phyloP scores from a whole-genome alignment of 306 rosid genomes.

The Elaeagnus macrophylla region DNA sequence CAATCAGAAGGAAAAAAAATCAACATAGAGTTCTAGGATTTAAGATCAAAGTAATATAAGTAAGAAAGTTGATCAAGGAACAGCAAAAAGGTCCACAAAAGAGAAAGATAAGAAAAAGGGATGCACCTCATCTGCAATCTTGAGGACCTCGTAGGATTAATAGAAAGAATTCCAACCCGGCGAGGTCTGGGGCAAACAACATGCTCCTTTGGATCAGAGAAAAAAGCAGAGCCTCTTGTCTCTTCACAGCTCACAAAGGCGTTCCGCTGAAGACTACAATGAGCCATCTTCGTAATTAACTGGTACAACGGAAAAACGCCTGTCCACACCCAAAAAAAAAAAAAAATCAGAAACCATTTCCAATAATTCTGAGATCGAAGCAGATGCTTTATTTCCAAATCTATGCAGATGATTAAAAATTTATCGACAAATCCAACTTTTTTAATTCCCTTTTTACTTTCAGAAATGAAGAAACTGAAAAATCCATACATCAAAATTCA shows the following conservation, averaged over 20 bases:
- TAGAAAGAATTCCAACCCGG: slow-evolving; percentile 53
- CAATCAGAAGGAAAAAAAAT: not conserved
- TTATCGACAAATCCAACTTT: no score
- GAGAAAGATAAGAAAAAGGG: not conserved
- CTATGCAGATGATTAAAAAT: no score
- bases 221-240: slow-evolving; percentile 32
- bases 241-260: slow-evolving; percentile 61
- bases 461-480: no score
- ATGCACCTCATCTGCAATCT: slow-evolving; percentile 56
- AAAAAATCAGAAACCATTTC: not conserved
- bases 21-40: not conserved
- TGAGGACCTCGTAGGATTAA: slow-evolving; percentile 32
- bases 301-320: slow-evolving; percentile 55
- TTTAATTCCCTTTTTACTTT: no score
- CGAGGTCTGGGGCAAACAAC: slow-evolving; percentile 83
- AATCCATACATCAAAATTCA: no score
- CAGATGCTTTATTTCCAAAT: not conserved
- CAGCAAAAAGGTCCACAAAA: not conserved
- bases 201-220: slow-evolving; percentile 46
- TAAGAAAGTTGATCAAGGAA: not conserved
- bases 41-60: slow-evolving; percentile 6
- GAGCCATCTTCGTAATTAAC: slow-evolving; percentile 47
- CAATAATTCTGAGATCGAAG: not conserved
- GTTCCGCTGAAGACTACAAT: slow-evolving; percentile 64
- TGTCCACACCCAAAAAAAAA: slow-evolving; percentile 13